Percentiles rank a stretch among this genome's conserved stretches.
These are phyloP conservation scores for Rhododendron simsii DNA, from an alignment of 148 eudicot species.

Conservation along the genomic window DNA sequence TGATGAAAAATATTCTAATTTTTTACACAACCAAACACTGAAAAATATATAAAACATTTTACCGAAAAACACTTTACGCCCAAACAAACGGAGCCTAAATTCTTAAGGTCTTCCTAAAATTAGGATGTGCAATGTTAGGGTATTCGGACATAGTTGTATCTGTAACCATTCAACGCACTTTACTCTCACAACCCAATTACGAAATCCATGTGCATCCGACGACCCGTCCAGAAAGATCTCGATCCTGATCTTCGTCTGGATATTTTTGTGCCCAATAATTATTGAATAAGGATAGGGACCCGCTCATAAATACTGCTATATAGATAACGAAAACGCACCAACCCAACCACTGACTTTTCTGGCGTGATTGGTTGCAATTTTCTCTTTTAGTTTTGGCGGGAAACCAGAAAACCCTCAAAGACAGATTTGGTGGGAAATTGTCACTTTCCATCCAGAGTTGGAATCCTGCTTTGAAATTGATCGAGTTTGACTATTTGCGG, in stretches of 20 bases:
- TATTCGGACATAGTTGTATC: too few species aligned
- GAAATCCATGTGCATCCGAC: background rate
- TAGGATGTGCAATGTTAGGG: too few species aligned
- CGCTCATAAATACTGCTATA: background rate
- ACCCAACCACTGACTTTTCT: background rate
- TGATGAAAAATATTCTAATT: too few species aligned
- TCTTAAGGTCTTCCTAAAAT: too few species aligned
- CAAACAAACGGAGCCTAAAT: too few species aligned
- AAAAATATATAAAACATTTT: too few species aligned
- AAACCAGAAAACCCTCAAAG: background rate
- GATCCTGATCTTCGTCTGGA: background rate
- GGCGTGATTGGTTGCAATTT: background rate
- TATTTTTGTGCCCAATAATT: background rate
- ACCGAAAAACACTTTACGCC: too few species aligned
- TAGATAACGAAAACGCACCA: background rate
- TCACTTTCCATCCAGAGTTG: background rate
- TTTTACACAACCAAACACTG: too few species aligned
- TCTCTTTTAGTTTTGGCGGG: background rate
- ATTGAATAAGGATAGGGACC: background rate
- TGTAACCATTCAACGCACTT: background rate
- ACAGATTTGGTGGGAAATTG: background rate
- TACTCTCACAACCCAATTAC: background rate
- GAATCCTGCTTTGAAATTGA: background rate
- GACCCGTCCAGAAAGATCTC: background rate
- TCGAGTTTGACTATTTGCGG: background rate